A percentile compares a stretch with the other conserved stretches of the same genome.
phyloP scores from a whole-genome alignment of 2,329 filamentous ascomycete species.

The Phialocephala subalpina region DNA sequence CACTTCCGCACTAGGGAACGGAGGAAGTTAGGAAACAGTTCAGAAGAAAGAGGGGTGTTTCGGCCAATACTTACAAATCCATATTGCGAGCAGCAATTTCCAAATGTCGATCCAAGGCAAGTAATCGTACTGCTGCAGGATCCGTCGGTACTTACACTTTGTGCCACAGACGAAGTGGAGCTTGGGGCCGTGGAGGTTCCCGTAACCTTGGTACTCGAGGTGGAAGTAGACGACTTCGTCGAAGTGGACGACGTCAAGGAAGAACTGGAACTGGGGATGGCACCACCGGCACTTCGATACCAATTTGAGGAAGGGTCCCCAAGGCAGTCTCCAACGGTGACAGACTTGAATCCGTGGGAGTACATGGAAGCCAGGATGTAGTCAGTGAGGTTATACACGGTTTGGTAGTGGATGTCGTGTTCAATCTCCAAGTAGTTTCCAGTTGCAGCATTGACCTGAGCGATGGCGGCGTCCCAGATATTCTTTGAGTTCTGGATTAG shows the following conservation, averaged over 20 bases:
- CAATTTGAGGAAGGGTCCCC: constrained; percentile 52
- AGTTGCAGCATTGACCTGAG: constrained; percentile 26
- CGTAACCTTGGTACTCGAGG: not conserved
- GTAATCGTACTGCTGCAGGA: constrained; percentile 26
- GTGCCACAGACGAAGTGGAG: not conserved
- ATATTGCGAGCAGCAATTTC: constrained; percentile 29
- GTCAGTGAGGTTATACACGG: constrained; percentile 46
- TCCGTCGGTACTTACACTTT: constrained; percentile 29
- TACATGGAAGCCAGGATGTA: constrained; percentile 47
- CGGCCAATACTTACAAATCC: too few species aligned
- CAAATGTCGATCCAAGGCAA: constrained; percentile 29
- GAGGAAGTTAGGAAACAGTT: too few species aligned
- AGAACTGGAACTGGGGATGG: not conserved
- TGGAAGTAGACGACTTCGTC: constrained; percentile 5
- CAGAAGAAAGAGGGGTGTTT: too few species aligned
- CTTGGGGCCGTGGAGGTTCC: not conserved
- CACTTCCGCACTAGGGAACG: constrained; percentile 29
- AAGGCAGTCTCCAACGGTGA: constrained; percentile 57
- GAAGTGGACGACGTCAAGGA: not conserved
- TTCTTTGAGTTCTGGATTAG: constrained; percentile 57
- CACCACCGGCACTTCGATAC: constrained; percentile 45
- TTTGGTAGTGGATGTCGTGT: constrained; percentile 49
- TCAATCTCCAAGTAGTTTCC: constrained; percentile 57
- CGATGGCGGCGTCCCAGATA: constrained; percentile 43
- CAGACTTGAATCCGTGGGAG: constrained; percentile 47